Percentiles rank a stretch among this genome's conserved stretches.
phyloP scores from a whole-genome alignment of 495 filamentous ascomycete species.

The Trichoderma erinaceum region DNA sequence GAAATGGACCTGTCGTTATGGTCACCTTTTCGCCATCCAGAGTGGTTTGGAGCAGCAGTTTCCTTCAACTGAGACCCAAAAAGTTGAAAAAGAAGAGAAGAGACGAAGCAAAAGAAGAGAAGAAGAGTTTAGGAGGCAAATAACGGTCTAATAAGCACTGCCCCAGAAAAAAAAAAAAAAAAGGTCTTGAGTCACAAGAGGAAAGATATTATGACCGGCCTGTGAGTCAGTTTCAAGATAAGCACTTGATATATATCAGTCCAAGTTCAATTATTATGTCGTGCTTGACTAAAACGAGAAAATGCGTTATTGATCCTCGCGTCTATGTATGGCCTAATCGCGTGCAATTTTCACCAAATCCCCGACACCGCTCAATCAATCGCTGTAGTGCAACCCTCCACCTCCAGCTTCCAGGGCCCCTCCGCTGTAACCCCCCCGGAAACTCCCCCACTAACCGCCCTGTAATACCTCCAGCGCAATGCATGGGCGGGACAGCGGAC shows the following conservation, averaged over 20 bases:
- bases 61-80: background rate
- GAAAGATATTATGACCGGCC: background rate
- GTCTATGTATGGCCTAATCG: background rate
- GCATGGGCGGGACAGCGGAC: background rate
- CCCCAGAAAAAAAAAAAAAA: background rate
- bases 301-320: background rate
- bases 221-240: background rate
- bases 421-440: background rate
- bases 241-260: background rate
- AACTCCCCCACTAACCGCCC: conserved; percentile 1
- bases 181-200: background rate
- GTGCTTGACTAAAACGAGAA: background rate
- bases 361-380: conserved; percentile 9
- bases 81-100: background rate
- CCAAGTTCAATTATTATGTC: background rate
- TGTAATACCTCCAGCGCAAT: background rate
- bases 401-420: background rate
- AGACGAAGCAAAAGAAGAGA: background rate
- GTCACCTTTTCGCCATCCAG: background rate
- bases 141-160: background rate
- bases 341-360: background rate
- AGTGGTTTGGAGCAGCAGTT: background rate
- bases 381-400: background rate
- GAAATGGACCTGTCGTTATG: background rate
- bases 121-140: background rate